phyloP scores from a whole-genome alignment of 2,329 filamentous ascomycete genomes.

The Penicillium carneum region DNA sequence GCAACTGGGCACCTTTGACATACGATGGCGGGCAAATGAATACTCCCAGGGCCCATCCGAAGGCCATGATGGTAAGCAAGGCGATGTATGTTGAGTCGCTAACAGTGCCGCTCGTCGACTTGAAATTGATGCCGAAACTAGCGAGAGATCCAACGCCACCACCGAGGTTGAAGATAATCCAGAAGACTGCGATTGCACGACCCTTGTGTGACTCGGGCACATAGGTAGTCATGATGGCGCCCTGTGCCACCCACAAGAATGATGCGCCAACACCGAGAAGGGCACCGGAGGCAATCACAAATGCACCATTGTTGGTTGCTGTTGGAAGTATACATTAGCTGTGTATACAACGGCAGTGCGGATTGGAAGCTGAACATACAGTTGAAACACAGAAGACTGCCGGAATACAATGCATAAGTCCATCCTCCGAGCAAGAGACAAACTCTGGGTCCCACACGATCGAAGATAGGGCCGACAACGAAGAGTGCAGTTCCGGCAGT shows the following conservation, averaged over 20 bases:
- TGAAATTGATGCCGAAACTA: conserved; percentile 56
- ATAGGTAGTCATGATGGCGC: conserved; percentile 60
- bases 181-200: conserved; percentile 55
- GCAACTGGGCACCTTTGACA: conserved; percentile 51
- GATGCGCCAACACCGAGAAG: conserved; percentile 57
- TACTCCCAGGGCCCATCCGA: conserved; percentile 58
- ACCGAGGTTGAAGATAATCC: conserved; percentile 58
- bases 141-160: conserved; percentile 56
- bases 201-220: conserved; percentile 54
- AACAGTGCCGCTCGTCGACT: conserved; percentile 55
- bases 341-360: not conserved
- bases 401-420: conserved; percentile 58
- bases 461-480: conserved; percentile 55
- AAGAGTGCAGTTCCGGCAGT: conserved; percentile 56
- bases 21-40: conserved; percentile 59
- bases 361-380: conserved; percentile 29
- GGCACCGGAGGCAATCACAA: conserved; percentile 56
- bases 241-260: conserved; percentile 58
- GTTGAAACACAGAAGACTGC: conserved; percentile 55
- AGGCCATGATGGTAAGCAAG: conserved; percentile 58
- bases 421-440: conserved; percentile 57
- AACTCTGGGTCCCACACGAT: conserved; percentile 52
- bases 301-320: conserved; percentile 50
- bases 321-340: not conserved
- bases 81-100: conserved; percentile 61